Conservation (phyloP, 2,329 filamentous ascomycete species). For the Elsinoe necatrix region DNA sequence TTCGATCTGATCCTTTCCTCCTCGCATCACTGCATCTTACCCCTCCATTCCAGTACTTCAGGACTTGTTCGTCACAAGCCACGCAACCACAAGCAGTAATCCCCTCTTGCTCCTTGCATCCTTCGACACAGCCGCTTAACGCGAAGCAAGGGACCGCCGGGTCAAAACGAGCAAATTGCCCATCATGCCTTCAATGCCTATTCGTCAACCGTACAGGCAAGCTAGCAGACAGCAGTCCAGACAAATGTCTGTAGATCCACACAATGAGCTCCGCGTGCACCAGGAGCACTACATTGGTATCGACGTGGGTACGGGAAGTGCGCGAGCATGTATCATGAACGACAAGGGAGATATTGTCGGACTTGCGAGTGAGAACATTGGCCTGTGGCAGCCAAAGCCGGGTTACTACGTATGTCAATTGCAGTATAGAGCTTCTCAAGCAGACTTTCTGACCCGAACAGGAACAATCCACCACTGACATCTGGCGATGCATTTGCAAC, state of each 20-base stretch:
- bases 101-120: constrained; percentile 3
- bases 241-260: constrained; percentile 43
- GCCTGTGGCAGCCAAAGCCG: constrained; percentile 45
- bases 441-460: constrained; percentile 26
- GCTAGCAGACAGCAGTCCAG: constrained; percentile 34
- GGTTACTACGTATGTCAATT: constrained; percentile 44
- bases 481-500: constrained; percentile 89
- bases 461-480: constrained; percentile 98
- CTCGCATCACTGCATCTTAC: not conserved
- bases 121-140: not conserved
- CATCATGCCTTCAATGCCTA: constrained; percentile 19
- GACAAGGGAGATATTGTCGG: constrained; percentile 75
- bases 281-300: constrained; percentile 69
- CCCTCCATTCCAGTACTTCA: not conserved
- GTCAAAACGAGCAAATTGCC: constrained; percentile 4
- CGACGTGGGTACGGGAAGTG: constrained; percentile 93
- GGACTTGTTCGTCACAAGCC: constrained; percentile 4
- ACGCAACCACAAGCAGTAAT: constrained; percentile 3
- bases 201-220: constrained; percentile 26
- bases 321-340: constrained; percentile 92
- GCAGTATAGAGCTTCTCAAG: not conserved
- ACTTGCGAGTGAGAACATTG: constrained; percentile 45
- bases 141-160: not conserved
- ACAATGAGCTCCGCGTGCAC: constrained; percentile 50
- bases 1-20: not conserved